These are phyloP conservation scores for Hyphopichia fennica DNA, from an alignment of 1,139 yeast species.

Conservation along the genomic window DNA sequence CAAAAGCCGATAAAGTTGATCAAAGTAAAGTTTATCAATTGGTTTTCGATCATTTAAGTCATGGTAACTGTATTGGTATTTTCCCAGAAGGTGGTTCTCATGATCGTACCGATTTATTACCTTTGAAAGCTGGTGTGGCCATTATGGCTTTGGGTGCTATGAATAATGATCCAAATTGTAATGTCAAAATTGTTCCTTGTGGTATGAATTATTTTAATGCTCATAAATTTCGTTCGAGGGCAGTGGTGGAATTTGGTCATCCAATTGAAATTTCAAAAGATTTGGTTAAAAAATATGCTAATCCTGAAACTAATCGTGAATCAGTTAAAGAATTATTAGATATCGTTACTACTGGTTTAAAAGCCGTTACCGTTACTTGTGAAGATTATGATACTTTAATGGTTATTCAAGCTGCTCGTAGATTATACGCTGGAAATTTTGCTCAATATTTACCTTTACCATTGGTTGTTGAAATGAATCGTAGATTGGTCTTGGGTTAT, in stretches of 20 bases:
- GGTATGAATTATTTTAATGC: conserved; percentile 98
- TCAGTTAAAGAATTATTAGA: conserved; percentile 75
- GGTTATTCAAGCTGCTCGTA: conserved; percentile 90
- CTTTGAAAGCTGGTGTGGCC: conserved; percentile 96
- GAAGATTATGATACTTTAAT: conserved; percentile 90
- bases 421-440: conserved; percentile 78
- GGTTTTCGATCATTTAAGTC: conserved; percentile 79
- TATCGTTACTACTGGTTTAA: conserved; percentile 69
- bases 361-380: conserved; percentile 88
- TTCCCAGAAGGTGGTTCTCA: conserved; percentile 99
- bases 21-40: conserved; percentile 78
- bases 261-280: conserved; percentile 73
- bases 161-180: conserved; percentile 66
- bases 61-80: conserved; percentile 86
- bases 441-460: conserved; percentile 75
- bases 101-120: conserved; percentile 86
- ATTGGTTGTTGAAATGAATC: conserved; percentile 82
- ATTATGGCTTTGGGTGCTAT: conserved; percentile 96
- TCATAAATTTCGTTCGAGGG: conserved; percentile 90
- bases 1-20: conserved; percentile 79
- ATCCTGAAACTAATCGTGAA: conserved; percentile 65
- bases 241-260: conserved; percentile 90
- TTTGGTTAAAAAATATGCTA: conserved; percentile 62
- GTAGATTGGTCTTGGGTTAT: conserved; percentile 81
- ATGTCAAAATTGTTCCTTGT: conserved; percentile 87